Conservation (phyloP, 495 filamentous ascomycete species). For the Penicillium lividum region DNA sequence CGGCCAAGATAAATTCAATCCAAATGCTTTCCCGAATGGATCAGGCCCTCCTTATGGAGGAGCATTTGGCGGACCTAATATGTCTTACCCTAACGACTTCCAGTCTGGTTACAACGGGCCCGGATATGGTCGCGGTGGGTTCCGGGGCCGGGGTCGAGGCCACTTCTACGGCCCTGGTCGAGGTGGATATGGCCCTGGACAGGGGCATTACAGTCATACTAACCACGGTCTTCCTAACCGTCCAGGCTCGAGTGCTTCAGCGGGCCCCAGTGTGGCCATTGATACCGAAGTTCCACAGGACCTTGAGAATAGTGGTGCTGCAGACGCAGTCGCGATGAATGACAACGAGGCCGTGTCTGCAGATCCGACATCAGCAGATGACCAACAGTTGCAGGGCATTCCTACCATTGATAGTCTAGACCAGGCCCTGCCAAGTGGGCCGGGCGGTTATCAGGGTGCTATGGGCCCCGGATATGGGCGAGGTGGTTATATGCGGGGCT, state of each 20-base stretch:
- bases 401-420: slow-evolving; percentile 49
- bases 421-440: slow-evolving; percentile 24
- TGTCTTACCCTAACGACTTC: slow-evolving; percentile 58
- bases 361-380: slow-evolving; percentile 11
- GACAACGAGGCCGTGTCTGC: slow-evolving; percentile 12
- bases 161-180: slow-evolving; percentile 54
- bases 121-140: slow-evolving; percentile 56
- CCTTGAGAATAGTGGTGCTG: slow-evolving; percentile 18
- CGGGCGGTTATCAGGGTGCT: slow-evolving; percentile 23
- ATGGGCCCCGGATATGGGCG: slow-evolving; percentile 40
- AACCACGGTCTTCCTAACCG: slow-evolving; percentile 41
- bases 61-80: slow-evolving; percentile 75
- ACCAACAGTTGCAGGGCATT: slow-evolving; percentile 41
- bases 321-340: slow-evolving; percentile 15
- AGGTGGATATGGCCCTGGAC: slow-evolving; percentile 48
- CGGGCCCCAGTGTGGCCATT: neutral
- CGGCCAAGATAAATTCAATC: slow-evolving; percentile 66
- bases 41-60: slow-evolving; percentile 82
- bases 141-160: slow-evolving; percentile 69
- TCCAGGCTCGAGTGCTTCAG: slow-evolving; percentile 20
- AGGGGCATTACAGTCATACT: slow-evolving; percentile 38
- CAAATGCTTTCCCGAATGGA: slow-evolving; percentile 73
- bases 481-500: slow-evolving; percentile 38
- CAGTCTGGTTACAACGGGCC: slow-evolving; percentile 65
- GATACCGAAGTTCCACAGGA: slow-evolving; percentile 8